These are phyloP conservation scores for Trypanosoma cruzi DNA, from an alignment of 208 protist genomes.

Conservation along the genomic window DNA sequence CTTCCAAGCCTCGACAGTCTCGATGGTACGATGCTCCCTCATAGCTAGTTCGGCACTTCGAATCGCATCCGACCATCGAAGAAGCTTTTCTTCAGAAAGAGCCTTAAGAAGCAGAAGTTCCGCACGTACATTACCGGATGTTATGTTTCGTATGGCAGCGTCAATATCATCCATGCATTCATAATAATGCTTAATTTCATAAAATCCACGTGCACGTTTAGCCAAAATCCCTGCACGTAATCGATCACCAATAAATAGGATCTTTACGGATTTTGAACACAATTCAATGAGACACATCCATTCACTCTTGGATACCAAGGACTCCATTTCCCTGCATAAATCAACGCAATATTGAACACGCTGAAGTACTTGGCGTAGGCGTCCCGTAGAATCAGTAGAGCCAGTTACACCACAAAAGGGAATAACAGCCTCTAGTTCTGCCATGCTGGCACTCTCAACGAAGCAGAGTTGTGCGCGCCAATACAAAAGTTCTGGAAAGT, in stretches of 20 bases:
- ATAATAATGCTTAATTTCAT: constrained; percentile 43
- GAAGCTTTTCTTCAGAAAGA: constrained; percentile 59
- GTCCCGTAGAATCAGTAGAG: constrained; percentile 31
- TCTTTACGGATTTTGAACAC: constrained; percentile 11
- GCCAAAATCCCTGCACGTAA: constrained; percentile 23
- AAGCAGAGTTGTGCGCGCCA: constrained; percentile 52
- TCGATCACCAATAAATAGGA: constrained; percentile 27
- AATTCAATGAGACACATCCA: constrained; percentile 27
- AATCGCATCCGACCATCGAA: constrained; percentile 53
- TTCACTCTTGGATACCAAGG: constrained; percentile 15
- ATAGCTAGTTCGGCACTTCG: constrained; percentile 39
- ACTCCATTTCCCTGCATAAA: constrained; percentile 27
- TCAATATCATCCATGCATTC: constrained; percentile 57
- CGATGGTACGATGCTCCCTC: constrained; percentile 19
- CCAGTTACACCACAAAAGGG: constrained; percentile 27
- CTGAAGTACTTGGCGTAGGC: constrained; percentile 39
- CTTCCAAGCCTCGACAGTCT: constrained; percentile 20
- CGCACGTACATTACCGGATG: constrained; percentile 23
- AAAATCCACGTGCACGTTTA: constrained; percentile 42
- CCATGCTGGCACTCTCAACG: constrained; percentile 31
- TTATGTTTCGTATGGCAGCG: constrained; percentile 37
- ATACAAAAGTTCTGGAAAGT: constrained; percentile 46
- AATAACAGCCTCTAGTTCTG: constrained; percentile 37
- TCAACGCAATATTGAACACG: constrained; percentile 29
- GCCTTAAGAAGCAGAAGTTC: constrained; percentile 44